Evolutionary conservation across 192 early-diverging fungal genomes (phyloP).

Genomic region (Podila minutissima): DNA sequence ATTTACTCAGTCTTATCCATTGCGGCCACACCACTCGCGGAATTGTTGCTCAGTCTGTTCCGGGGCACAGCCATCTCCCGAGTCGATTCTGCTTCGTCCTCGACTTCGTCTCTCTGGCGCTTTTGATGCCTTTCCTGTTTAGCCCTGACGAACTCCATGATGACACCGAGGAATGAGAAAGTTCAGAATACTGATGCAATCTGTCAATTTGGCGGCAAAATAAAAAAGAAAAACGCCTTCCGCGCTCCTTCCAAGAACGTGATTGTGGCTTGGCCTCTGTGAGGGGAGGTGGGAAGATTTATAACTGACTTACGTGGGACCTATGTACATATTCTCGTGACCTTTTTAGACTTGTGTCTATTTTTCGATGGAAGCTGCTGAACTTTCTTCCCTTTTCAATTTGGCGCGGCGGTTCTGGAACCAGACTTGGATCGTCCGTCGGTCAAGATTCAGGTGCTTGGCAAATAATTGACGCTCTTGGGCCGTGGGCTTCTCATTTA

Average conservation of each 20-base stretch:
- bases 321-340: too few species aligned
- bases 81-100: not conserved
- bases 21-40: not conserved
- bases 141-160: too few species aligned
- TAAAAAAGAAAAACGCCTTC: too few species aligned
- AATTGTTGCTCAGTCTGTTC: not conserved
- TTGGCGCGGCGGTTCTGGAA: conserved; percentile 86
- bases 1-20: not conserved
- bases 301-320: too few species aligned
- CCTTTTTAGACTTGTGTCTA: too few species aligned
- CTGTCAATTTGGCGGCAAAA: too few species aligned
- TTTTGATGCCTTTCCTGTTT: not conserved
- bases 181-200: too few species aligned
- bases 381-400: conserved; percentile 66
- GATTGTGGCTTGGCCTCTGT: not conserved
- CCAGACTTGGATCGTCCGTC: conserved; percentile 75
- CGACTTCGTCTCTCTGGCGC: not conserved
- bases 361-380: not conserved
- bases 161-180: too few species aligned
- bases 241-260: too few species aligned
- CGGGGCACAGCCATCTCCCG: not conserved
- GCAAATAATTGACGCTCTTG: conserved; percentile 68
- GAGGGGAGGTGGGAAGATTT: too few species aligned
- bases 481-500: conserved; percentile 67
- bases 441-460: conserved; percentile 66